phyloP scores from a whole-genome alignment of 2,329 filamentous ascomycete species.

The Davidsoniella eucalypti region DNA sequence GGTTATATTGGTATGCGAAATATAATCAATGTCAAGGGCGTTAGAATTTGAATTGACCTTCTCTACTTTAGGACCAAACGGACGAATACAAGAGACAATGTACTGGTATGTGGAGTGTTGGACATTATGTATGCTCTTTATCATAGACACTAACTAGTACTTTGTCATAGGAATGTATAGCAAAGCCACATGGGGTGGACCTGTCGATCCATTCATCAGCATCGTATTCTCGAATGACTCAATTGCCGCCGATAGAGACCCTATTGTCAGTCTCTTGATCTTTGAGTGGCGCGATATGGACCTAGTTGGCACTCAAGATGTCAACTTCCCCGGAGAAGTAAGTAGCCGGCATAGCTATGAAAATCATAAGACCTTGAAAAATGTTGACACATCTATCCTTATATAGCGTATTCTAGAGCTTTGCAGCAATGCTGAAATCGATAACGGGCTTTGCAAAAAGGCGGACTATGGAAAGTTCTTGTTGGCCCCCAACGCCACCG shows the following conservation, averaged over 20 bases:
- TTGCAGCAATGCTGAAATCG: slow-evolving; percentile 57
- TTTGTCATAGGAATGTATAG: slow-evolving; percentile 69
- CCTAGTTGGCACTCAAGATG: slow-evolving; percentile 54
- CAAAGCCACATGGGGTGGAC: slow-evolving; percentile 72
- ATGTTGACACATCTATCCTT: slow-evolving; percentile 1
- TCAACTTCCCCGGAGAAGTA: slow-evolving; percentile 38
- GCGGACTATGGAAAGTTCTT: slow-evolving; percentile 77
- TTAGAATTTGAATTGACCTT: too few relatives aligned
- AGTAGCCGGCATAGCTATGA: slow-evolving; percentile 12
- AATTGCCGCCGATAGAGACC: slow-evolving; percentile 43
- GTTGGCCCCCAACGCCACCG: slow-evolving; percentile 56
- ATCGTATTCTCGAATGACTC: slow-evolving; percentile 55
- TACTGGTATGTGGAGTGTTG: slow-evolving; percentile 27
- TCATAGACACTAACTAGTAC: slow-evolving; percentile 10
- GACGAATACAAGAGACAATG: slow-evolving; percentile 70
- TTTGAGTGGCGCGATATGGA: slow-evolving; percentile 87
- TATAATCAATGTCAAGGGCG: too few relatives aligned
- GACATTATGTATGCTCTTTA: slow-evolving; percentile 13
- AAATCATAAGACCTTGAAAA: too few relatives aligned
- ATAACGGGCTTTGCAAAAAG: slow-evolving; percentile 53
- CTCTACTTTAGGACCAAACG: slow-evolving; percentile 37
- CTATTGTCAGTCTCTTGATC: slow-evolving; percentile 67
- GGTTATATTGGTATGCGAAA: slow-evolving; percentile 26
- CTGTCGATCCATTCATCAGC: slow-evolving; percentile 75
- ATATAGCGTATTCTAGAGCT: slow-evolving; percentile 33